Base-by-base conservation (phyloP, 2,329 filamentous ascomycete genomes). In the Ophiostoma perfectum region DNA sequence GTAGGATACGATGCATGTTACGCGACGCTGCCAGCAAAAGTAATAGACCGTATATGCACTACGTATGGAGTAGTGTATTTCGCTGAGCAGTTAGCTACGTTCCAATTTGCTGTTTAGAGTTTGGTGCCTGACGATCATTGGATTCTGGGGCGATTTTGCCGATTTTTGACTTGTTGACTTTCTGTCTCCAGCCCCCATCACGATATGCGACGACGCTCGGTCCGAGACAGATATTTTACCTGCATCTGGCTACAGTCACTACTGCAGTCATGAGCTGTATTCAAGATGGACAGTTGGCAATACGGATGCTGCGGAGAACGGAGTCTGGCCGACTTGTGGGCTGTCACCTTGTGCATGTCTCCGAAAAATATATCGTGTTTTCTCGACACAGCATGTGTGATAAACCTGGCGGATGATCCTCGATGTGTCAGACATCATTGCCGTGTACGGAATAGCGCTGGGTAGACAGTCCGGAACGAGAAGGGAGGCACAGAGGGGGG, bases 401-500 rank as follows among this genome's bases (percentile, higher is more conserved):
- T 58, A 36, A 60, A 64, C 62, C 49, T 66, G 52, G 65, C 62
- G 60, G 69, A 18, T 63, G 67, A 69, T 69, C 69, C 39, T 44
- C 69, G 64, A 65, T 62, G 49, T 55, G 27, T 47, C 41, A 70
- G 6, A 66, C 58, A 66, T 66, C 69, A 18, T 67, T 69, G 67
- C 69, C 67, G 44, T 60, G 60, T 70, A 18, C 14, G 67, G 67
- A 42, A 70, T 70, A 70, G 69, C 65, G 67, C 62, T 55, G 36
- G 12, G 3, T 18, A 60, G 55, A 18, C 14, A 16, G 45, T 47
- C 45, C 45, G n/a, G 45, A 14, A 14, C 11, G 9, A 11, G 45
- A 47, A 14, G 47, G 27, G 49, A 11, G 3, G 49, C 5, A 16
- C n/a, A 55, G 49, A 55, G 49, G 47, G 27, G 27, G 27, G 45